Base-by-base conservation (phyloP, 495 filamentous ascomycete species). In the Rostrohypoxylon terebratum region DNA sequence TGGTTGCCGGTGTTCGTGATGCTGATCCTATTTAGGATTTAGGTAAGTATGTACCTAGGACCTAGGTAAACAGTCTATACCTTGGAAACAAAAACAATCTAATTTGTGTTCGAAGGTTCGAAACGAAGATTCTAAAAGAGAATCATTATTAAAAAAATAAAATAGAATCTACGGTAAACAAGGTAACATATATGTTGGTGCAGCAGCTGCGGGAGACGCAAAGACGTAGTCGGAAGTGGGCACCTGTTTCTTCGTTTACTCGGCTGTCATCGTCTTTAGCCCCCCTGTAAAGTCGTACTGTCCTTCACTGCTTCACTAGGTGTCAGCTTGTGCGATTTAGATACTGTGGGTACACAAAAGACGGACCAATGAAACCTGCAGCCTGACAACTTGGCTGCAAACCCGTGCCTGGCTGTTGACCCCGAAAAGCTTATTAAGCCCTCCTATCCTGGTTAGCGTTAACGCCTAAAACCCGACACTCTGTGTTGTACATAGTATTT, bases 271-370 rank as follows among this genome's bases (percentile, higher is more conserved):
- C 64, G 45, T 63, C 59, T 53, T 20, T 47, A 72, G 64, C 70
- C 70, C 70, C 70, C 70, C 65, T 73, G 65, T 60, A 68, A 48
- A 59, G 48, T 58, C 40, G 65, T 67, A 31, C 59, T 65, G 36
- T 65, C 65, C 70, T 55, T n/a, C n/a, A n/a, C n/a, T n/a, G n/a
- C n/a, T n/a, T n/a, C n/a, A n/a, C n/a, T n/a, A n/a, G n/a, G n/a
- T 65, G 63, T 68, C 61, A 51, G 69, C 42, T 45, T 69, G 60
- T 57, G 59, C 59, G 44, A 66, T 59, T 50, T 55, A 68, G 18
- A 20, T 45, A 59, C 50, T 50, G 8, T 42, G 38, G 38, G 21
- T 38, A 31, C 64, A 60, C 44, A 59, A 40, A 28, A 10, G 4
- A 23, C 1, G 58, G 54, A 38, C 66, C 66, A 69, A 69, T 69